Percentiles rank a stretch among this genome's conserved stretches.
Evolutionary conservation across 495 filamentous ascomycete species (phyloP).

Genomic region (Penicillium lividum): DNA sequence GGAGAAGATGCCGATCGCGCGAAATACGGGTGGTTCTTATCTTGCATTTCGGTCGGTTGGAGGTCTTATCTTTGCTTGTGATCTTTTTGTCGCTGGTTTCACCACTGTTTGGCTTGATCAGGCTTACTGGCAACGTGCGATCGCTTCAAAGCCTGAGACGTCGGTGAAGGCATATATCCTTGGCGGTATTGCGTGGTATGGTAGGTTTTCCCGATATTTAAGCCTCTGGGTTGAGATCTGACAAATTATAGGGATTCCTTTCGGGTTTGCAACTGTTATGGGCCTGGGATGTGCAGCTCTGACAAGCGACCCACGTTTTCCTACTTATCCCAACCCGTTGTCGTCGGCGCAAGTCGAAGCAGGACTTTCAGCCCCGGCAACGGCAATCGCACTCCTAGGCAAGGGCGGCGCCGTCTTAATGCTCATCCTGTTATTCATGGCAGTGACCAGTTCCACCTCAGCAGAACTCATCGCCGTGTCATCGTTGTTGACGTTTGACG

Average conservation of each 20-base stretch:
- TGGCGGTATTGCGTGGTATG: conserved; percentile 49
- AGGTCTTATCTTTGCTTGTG: conserved; percentile 43
- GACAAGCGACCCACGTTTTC: conserved; percentile 46
- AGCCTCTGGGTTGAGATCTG: background rate
- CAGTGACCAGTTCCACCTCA: conserved; percentile 30
- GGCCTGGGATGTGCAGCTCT: conserved; percentile 51
- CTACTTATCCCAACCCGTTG: conserved; percentile 55
- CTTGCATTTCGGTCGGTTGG: conserved; percentile 52
- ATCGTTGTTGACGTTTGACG: conserved; percentile 35
- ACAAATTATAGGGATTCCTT: conserved; percentile 38
- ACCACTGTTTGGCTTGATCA: conserved; percentile 48
- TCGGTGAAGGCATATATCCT: conserved; percentile 51
- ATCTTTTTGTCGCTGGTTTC: conserved; percentile 23
- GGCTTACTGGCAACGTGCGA: conserved; percentile 38
- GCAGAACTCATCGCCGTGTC: conserved; percentile 35
- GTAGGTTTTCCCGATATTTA: background rate
- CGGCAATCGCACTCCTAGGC: conserved; percentile 28
- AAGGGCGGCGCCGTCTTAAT: conserved; percentile 32
- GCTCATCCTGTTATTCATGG: conserved; percentile 36
- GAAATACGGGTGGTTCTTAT: conserved; percentile 53
- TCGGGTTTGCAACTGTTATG: conserved; percentile 50
- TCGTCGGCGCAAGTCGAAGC: conserved; percentile 38
- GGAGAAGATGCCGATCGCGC: conserved; percentile 41
- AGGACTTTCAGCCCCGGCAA: conserved; percentile 31
- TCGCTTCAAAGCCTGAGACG: conserved; percentile 46